Evolutionary conservation across 768 basidiomycete species (phyloP), one percentile per base, ranked within the genome.

Genomic region (Atractiella rhizophila): DNA sequence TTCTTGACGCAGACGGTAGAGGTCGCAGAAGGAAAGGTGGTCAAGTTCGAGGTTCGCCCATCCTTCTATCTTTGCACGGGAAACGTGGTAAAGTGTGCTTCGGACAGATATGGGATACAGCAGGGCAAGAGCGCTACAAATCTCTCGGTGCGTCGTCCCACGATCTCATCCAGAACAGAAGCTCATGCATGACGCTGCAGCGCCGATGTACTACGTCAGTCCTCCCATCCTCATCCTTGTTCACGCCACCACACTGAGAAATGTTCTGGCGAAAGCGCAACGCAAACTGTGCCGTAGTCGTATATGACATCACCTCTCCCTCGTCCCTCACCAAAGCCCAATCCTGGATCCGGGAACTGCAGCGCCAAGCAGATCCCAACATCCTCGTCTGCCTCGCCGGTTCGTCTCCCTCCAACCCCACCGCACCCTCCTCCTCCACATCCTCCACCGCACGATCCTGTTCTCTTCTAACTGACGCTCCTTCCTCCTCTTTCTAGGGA

Each of bases 301-400:
- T 85, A 18, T 88, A 53, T 58, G 91, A 98, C 61, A 86, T 98
- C 59, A 96, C 91, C 18, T 35, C 34, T 23, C 33, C 38, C 5
- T 69, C 76, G 43, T 88, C 83, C 54, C 67, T 98, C 44, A 88
- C 96, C 60, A 96, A 96, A 60, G 91, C 91, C 40, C 94, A 96
- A 65, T 83, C 86, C 24, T 98, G 91, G 91, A 85, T 98, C 44
- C 94, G 91, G 64, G 91, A 98, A 61, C 68, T 98, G 19, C 91
- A 98, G 58, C 73, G 91, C 49, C 91, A 98, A 57, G 91, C 91
- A 19, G 91, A 94, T 58, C 86, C 88, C 27, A 96, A 96, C 59
- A 96, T 96, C 2, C 13, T 10, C n/a, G n/a, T n/a, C n/a, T n/a
- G n/a, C n/a, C n/a, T n/a, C n/a, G n/a, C n/a, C n/a, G n/a, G n/a